These are phyloP conservation scores for Ophiostoma angusticollis DNA, from an alignment of 2,329 filamentous ascomycete genomes.

Conservation along the genomic window DNA sequence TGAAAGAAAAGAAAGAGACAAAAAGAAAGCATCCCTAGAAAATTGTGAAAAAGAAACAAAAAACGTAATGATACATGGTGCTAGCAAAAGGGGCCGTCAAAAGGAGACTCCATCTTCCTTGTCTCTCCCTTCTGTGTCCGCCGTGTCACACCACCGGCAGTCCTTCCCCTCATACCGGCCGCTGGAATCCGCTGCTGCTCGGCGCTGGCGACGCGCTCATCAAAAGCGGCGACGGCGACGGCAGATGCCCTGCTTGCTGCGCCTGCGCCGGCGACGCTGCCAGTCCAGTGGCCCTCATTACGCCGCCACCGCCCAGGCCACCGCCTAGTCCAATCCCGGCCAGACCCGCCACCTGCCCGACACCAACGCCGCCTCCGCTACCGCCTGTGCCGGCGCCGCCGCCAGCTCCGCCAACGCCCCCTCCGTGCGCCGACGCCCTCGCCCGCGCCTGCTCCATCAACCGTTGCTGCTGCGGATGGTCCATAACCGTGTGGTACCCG, in stretches of 20 bases:
- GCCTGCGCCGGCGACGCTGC: background rate
- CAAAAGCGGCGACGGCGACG: conserved; percentile 14
- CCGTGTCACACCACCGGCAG: too few relatives aligned
- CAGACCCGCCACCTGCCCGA: conserved; percentile 22
- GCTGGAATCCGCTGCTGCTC: conserved; percentile 6
- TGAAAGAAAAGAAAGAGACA: too few relatives aligned
- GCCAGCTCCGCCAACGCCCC: too few relatives aligned
- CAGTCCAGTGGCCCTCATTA: conserved; percentile 12
- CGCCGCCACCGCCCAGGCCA: background rate
- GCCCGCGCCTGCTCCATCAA: conserved; percentile 39
- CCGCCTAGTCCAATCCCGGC: conserved; percentile 25
- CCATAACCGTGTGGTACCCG: conserved; percentile 37
- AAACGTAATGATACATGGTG: too few relatives aligned
- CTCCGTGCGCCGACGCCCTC: conserved; percentile 28
- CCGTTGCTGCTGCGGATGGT: conserved; percentile 36
- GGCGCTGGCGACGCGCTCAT: conserved; percentile 14
- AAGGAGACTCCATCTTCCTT: too few relatives aligned
- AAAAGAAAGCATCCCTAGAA: too few relatives aligned
- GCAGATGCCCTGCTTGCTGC: background rate
- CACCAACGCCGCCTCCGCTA: conserved; percentile 25
- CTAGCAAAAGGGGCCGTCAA: too few relatives aligned
- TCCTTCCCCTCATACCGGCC: conserved; percentile 3
- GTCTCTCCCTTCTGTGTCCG: too few relatives aligned
- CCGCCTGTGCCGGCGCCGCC: too few relatives aligned
- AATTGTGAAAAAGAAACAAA: too few relatives aligned